Conservation (phyloP, 352 stramenopile species). For the Phytophthora tentaculata region DNA sequence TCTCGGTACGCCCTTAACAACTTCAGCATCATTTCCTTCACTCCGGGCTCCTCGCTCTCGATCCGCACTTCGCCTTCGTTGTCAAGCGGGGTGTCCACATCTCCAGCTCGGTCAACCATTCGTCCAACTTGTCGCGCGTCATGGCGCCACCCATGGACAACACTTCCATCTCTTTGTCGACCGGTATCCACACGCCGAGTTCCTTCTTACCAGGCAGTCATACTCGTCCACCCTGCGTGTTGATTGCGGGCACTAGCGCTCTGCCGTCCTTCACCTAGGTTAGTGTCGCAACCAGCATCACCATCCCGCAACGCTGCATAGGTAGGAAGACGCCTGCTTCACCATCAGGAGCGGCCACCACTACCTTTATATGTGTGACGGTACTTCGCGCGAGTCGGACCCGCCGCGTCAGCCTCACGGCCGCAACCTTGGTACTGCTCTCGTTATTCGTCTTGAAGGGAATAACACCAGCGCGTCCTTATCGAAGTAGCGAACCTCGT, state of each 20-base stretch:
- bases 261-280: neutral
- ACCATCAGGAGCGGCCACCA: neutral
- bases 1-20: neutral
- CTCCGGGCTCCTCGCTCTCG: neutral
- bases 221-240: neutral
- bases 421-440: neutral
- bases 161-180: slow-evolving; percentile 14
- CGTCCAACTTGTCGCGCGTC: neutral
- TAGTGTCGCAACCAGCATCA: slow-evolving; percentile 17
- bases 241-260: slow-evolving; percentile 14
- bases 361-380: neutral
- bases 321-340: neutral
- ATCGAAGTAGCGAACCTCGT: neutral
- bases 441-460: neutral
- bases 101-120: neutral
- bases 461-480: neutral
- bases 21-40: neutral
- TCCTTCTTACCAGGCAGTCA: slow-evolving; percentile 15
- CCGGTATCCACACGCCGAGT: slow-evolving; percentile 20
- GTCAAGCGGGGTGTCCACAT: neutral
- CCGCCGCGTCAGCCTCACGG: neutral
- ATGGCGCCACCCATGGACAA: slow-evolving; percentile 14
- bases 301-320: neutral
- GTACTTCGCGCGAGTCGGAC: neutral
- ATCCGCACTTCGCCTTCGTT: neutral